phyloP scores from a whole-genome alignment of 1,139 yeast species.

The Geotrichum australiense region DNA sequence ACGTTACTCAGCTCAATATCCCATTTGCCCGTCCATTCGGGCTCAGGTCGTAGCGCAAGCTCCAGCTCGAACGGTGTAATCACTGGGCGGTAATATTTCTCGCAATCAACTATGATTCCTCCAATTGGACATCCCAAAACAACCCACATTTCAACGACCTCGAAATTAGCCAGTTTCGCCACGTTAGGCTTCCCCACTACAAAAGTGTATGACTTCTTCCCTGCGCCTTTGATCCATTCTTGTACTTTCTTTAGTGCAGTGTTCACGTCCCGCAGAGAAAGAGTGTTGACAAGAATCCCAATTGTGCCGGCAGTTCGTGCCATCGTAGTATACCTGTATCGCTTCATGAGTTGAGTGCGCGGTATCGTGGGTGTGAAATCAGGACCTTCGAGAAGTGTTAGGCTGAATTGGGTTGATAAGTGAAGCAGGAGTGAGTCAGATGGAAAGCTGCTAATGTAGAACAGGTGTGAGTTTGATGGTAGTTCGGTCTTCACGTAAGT shows the following conservation, averaged over 20 bases:
- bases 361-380: constrained; percentile 45
- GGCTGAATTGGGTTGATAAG: constrained; percentile 62
- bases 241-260: constrained; percentile 54
- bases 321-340: constrained; percentile 79
- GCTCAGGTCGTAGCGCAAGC: constrained; percentile 66
- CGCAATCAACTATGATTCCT: constrained; percentile 76
- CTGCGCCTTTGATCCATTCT: constrained; percentile 58
- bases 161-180: constrained; percentile 92
- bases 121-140: constrained; percentile 91
- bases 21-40: constrained; percentile 93
- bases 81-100: constrained; percentile 82
- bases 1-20: constrained; percentile 64
- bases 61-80: constrained; percentile 89
- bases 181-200: constrained; percentile 99
- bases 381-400: constrained; percentile 33
- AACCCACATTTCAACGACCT: constrained; percentile 87
- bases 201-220: constrained; percentile 85
- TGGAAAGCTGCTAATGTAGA: constrained; percentile 61
- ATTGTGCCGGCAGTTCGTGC: constrained; percentile 89
- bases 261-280: constrained; percentile 69
- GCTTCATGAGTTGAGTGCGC: constrained; percentile 67
- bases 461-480: constrained; percentile 31
- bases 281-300: constrained; percentile 84
- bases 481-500: constrained; percentile 4
- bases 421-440: constrained; percentile 72